Evolutionary conservation across 495 filamentous ascomycete genomes (phyloP), one percentile per base, ranked within the genome.

Genomic region (Neurospora terricola): DNA sequence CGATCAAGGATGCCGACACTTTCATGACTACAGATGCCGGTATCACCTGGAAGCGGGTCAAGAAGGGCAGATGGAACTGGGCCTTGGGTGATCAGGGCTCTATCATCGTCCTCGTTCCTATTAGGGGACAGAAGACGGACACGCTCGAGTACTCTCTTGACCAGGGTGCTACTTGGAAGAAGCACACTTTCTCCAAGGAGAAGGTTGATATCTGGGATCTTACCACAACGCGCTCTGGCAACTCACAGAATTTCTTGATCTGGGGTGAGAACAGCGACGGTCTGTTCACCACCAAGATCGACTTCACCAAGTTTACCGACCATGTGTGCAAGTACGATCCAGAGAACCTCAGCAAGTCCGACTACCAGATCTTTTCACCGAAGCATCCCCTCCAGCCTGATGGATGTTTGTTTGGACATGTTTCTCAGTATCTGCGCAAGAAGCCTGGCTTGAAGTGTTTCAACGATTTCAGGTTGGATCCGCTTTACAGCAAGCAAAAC

Each of bases 51-150:
- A 91, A 86, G 59, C 86, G 90, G 42, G 90, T 92, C 71, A 94
- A 90, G 83, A 93, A 95, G 78, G 96, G 96, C 9, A 87, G 83
- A 42, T 96, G 93, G 82, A 90, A 91, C 82, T 99, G 93, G 92
- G 93, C 97, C 76, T 96, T 91, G 76, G 96, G 96, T 71, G 96
- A 98, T 75, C 92, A 96, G 79, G 96, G 96, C 21, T 94, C 92
- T 1, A 88, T 98, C 75, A 87, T 98, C 72, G 93, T 97, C 38
- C 90, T 99, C 71, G 93, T 94, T 37, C 82, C 43, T 81, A 88
- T 43, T 59, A 73, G 40, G 36, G 69, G 43, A 3, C 75, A 75
- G 14, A 84, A 90, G 68, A 94, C 93, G 5, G 90, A 92, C 62
- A 78, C 84, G 0, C 81, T 98, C 68, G 88, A 87, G 73, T 98